Evolutionary conservation across 2,329 filamentous ascomycete species (phyloP).

Genomic region (Ophiostoma tasmaniense): DNA sequence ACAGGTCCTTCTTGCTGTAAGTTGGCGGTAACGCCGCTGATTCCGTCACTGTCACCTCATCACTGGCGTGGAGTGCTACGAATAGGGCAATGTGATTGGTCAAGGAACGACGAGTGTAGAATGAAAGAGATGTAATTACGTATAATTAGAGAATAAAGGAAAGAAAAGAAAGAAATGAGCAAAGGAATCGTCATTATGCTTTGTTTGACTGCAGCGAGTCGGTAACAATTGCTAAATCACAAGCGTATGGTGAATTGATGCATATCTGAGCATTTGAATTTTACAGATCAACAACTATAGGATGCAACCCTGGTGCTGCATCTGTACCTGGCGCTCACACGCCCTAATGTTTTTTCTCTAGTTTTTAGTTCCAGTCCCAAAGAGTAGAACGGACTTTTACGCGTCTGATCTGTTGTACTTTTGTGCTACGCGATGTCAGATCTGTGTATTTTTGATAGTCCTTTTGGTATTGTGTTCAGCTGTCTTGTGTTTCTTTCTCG

Average conservation of each 20-base stretch:
- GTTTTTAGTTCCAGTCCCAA: no score
- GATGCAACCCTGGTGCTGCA: no score
- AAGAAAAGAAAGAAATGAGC: background rate
- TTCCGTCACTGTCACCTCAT: slow-evolving; percentile 1
- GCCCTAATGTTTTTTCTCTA: no score
- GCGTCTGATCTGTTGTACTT: background rate
- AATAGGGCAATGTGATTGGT: background rate
- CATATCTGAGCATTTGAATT: no score
- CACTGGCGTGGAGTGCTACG: background rate
- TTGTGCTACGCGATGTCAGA: background rate
- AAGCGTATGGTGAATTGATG: no score
- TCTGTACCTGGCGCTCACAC: no score
- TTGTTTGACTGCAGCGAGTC: no score
- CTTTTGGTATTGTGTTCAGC: background rate
- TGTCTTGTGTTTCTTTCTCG: background rate
- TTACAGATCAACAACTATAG: no score
- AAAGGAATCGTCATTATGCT: background rate
- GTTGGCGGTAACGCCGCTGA: background rate
- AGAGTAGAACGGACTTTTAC: background rate
- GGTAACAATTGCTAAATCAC: no score
- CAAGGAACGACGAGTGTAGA: background rate
- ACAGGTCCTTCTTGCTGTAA: background rate
- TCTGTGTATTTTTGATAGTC: background rate
- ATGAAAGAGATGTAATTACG: background rate
- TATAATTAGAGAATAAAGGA: background rate